phyloP scores from a whole-genome alignment of 2,329 filamentous ascomycete genomes.

The Talaromyces sp. region DNA sequence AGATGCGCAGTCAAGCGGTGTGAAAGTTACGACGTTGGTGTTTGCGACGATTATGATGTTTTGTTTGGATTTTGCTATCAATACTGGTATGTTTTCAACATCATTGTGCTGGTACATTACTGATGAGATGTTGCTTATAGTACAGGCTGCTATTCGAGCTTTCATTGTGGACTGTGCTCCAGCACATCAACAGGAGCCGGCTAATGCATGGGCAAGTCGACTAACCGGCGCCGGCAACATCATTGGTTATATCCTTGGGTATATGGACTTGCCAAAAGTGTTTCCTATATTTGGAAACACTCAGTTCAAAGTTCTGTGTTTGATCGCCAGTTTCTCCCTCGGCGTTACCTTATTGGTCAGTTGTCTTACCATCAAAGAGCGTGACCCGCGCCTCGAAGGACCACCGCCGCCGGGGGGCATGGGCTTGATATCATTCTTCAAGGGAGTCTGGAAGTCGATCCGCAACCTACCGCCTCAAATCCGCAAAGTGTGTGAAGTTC shows the following conservation, averaged over 20 bases:
- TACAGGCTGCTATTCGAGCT: constrained; percentile 86
- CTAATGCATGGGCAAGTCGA: constrained; percentile 91
- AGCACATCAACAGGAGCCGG: constrained; percentile 86
- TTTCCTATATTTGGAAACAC: constrained; percentile 79
- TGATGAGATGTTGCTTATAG: constrained; percentile 37
- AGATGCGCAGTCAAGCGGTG: constrained; percentile 60
- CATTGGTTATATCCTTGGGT: constrained; percentile 82
- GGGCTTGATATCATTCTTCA: constrained; percentile 76
- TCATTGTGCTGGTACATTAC: neutral
- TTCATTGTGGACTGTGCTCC: constrained; percentile 94
- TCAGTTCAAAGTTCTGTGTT: constrained; percentile 90
- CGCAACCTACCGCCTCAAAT: constrained; percentile 77
- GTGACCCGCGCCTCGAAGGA: constrained; percentile 73
- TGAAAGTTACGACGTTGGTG: constrained; percentile 66
- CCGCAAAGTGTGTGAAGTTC: constrained; percentile 73
- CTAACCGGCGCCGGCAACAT: constrained; percentile 88
- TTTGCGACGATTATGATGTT: constrained; percentile 85
- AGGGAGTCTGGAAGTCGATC: constrained; percentile 71
- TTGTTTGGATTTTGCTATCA: constrained; percentile 89
- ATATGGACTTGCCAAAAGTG: constrained; percentile 70
- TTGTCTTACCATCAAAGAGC: constrained; percentile 66
- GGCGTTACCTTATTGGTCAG: constrained; percentile 67
- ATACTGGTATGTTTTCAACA: constrained; percentile 62
- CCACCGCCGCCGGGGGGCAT: constrained; percentile 58
- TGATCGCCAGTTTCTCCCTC: constrained; percentile 75